Evolutionary conservation across 441 rosid species (phyloP).

Genomic region (Jatropha podagrica): DNA sequence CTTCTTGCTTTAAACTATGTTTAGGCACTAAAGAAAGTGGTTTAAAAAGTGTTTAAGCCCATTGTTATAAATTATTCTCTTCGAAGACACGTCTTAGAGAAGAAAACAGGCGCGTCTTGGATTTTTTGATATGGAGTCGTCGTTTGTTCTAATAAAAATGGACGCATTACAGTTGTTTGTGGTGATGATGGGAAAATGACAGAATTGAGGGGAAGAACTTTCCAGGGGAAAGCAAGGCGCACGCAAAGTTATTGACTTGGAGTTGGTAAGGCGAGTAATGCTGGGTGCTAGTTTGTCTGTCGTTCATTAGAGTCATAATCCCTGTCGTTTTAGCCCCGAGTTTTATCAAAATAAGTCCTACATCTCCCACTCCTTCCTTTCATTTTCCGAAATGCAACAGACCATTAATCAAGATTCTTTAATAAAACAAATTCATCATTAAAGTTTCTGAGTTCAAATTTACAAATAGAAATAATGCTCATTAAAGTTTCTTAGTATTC

Average conservation of each 20-base stretch:
- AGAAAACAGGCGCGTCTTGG: neutral
- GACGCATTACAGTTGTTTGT: constrained; percentile 13
- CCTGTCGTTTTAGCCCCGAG: neutral
- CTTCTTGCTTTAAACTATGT: neutral
- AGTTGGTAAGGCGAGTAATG: neutral
- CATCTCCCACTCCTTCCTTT: no score
- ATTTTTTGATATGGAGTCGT: neutral
- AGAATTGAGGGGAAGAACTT: neutral
- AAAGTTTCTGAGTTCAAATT: no score
- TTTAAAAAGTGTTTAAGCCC: neutral
- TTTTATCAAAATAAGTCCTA: no score
- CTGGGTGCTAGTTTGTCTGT: constrained; percentile 12
- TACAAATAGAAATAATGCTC: no score
- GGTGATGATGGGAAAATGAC: constrained; percentile 3
- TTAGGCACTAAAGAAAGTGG: neutral
- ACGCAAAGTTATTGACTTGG: constrained; percentile 11
- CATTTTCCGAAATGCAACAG: no score
- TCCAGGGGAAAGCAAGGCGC: neutral
- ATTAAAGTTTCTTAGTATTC: no score
- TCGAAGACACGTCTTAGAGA: neutral
- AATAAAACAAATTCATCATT: no score
- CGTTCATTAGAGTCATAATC: neutral
- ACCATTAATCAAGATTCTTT: no score
- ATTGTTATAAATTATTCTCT: neutral
- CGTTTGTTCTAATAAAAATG: neutral